Conservation (phyloP, 768 basidiomycete species). For the Mycena chlorophos region DNA sequence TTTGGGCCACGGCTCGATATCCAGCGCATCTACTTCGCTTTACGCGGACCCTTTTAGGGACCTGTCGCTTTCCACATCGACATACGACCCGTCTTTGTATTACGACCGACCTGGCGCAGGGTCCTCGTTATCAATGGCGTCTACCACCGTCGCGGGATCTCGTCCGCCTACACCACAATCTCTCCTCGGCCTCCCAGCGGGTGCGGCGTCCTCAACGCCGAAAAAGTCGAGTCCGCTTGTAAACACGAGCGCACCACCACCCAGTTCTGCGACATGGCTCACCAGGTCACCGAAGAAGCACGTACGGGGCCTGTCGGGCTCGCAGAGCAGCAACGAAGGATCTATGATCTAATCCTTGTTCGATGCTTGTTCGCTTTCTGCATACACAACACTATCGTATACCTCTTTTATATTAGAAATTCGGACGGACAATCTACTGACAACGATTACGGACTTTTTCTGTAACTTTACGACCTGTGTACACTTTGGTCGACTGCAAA, state of each 20-base stretch:
- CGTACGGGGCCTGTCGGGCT: conserved; percentile 7
- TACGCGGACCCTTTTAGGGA: conserved; percentile 21
- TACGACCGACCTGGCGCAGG: conserved; percentile 17
- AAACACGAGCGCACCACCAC: background rate
- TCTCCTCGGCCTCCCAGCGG: conserved; percentile 18
- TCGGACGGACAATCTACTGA: no score
- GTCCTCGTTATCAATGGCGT: conserved; percentile 11
- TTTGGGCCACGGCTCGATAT: conserved; percentile 4
- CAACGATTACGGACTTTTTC: no score
- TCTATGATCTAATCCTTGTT: background rate
- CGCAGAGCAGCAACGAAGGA: conserved; percentile 12
- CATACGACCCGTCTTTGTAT: conserved; percentile 17
- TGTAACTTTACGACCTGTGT: no score
- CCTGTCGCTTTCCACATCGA: conserved; percentile 3
- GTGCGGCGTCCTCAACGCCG: conserved; percentile 11
- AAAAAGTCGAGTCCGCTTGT: conserved; percentile 21
- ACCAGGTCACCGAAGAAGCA: conserved; percentile 16
- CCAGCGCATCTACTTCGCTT: conserved; percentile 11
- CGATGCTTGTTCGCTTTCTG: no score
- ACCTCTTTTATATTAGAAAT: no score
- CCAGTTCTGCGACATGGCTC: conserved; percentile 16
- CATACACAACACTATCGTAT: no score
- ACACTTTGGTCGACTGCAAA: no score
- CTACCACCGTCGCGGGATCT: background rate
- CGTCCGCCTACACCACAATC: conserved; percentile 17